These are phyloP conservation scores for Penicillium nordicum DNA, from an alignment of 2,329 filamentous ascomycete genomes.

Conservation along the genomic window DNA sequence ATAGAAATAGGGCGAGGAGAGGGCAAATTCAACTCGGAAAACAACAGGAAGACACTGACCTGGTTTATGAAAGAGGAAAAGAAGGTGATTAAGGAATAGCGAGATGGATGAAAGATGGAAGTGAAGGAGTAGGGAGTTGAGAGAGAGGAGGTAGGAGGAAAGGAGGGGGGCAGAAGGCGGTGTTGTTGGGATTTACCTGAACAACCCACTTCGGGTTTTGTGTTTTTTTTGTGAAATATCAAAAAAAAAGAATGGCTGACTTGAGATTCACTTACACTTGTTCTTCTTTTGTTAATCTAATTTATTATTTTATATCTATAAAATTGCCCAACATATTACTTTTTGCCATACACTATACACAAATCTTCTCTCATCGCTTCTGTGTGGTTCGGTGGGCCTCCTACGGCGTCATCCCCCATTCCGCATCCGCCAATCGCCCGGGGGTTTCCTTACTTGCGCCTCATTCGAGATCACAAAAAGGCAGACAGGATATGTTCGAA, in stretches of 20 bases:
- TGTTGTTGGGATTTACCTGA: constrained; percentile 28
- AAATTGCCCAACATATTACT: not conserved
- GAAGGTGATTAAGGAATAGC: constrained; percentile 13
- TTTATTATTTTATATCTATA: not conserved
- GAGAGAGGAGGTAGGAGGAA: constrained; percentile 17
- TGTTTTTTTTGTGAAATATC: not conserved
- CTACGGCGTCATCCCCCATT: constrained; percentile 37
- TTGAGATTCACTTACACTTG: not conserved
- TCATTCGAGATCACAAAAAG: constrained; percentile 14
- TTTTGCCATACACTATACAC: not conserved
- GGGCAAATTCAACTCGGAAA: constrained; percentile 4
- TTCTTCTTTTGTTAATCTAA: not conserved
- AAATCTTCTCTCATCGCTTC: constrained; percentile 18
- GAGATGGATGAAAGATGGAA: constrained; percentile 14
- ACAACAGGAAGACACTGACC: constrained; percentile 23
- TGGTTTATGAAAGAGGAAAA: constrained; percentile 19
- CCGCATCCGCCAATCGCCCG: constrained; percentile 34
- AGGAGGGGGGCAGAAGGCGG: constrained; percentile 26
- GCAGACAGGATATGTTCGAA: constrained; percentile 9
- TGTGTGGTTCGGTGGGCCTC: constrained; percentile 42
- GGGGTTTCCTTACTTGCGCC: constrained; percentile 16
- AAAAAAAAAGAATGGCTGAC: not conserved
- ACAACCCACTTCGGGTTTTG: constrained; percentile 9
- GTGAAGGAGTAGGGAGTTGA: constrained; percentile 14
- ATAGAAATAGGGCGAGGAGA: constrained; percentile 5